Percentiles rank a stretch among this genome's conserved stretches.
These are phyloP conservation scores for Torulaspora gathmanii DNA, from an alignment of 805 yeast genomes.

Conservation along the genomic window DNA sequence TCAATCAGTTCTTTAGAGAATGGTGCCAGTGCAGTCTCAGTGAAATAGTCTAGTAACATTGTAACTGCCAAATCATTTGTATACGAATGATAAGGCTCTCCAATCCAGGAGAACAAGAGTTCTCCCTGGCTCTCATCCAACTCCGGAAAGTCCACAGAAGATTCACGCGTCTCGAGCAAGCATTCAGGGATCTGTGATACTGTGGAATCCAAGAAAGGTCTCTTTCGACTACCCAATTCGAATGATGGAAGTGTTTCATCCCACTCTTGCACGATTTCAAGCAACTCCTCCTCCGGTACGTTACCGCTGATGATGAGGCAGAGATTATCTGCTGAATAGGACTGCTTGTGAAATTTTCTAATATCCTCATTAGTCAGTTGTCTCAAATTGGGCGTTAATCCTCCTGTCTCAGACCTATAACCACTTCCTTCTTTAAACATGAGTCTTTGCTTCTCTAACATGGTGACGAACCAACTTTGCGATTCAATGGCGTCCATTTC, in stretches of 20 bases:
- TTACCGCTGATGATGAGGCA: constrained; percentile 83
- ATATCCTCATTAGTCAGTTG: constrained; percentile 68
- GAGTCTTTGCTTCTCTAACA: constrained; percentile 54
- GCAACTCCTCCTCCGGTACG: constrained; percentile 68
- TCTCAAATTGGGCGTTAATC: constrained; percentile 72
- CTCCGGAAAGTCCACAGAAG: constrained; percentile 77
- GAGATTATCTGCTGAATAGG: constrained; percentile 79
- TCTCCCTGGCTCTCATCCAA: constrained; percentile 82
- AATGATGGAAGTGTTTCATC: constrained; percentile 52
- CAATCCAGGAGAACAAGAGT: constrained; percentile 69
- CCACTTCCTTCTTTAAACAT: constrained; percentile 62
- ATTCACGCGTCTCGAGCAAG: constrained; percentile 40
- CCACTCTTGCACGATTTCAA: constrained; percentile 54
- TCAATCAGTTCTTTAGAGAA: constrained; percentile 71
- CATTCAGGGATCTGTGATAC: constrained; percentile 44
- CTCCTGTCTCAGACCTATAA: constrained; percentile 92
- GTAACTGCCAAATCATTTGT: constrained; percentile 64
- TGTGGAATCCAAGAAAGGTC: constrained; percentile 76
- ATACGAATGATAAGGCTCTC: constrained; percentile 56
- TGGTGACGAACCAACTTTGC: constrained; percentile 64
- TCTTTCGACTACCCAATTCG: constrained; percentile 33
- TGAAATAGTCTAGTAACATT: constrained; percentile 64
- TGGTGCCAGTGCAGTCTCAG: constrained; percentile 72
- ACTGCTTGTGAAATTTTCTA: constrained; percentile 61
- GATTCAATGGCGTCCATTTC: constrained; percentile 95